Conservation (phyloP, 1,284 basidiomycete species). For the Porogramme epimiltina region DNA sequence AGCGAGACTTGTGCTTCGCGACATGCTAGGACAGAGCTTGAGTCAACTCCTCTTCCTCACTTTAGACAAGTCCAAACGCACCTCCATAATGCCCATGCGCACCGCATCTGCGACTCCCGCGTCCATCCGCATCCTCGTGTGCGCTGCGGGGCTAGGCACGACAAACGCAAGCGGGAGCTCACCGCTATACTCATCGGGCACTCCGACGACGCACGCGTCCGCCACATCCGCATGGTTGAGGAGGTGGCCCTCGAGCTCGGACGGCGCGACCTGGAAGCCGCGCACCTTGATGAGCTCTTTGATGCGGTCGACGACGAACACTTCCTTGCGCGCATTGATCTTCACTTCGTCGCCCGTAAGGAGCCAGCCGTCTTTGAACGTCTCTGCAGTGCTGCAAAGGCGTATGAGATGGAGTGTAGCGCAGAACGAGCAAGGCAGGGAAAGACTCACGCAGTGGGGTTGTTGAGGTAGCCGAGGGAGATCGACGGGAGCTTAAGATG, state of each 20-base stretch:
- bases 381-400: constrained; percentile 52
- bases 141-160: constrained; percentile 28
- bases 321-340: constrained; percentile 55
- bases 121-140: constrained; percentile 3
- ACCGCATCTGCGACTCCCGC: constrained; percentile 4
- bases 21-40: constrained; percentile 24
- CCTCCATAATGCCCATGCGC: constrained; percentile 2
- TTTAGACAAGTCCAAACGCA: background rate
- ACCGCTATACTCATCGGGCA: constrained; percentile 49
- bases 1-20: constrained; percentile 24
- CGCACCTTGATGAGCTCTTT: constrained; percentile 50
- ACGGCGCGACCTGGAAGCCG: constrained; percentile 37
- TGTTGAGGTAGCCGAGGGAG: constrained; percentile 55
- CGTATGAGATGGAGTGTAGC: background rate
- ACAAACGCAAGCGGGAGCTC: constrained; percentile 47
- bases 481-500: constrained; percentile 60
- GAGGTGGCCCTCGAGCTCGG: constrained; percentile 54
- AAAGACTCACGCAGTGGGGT: constrained; percentile 56
- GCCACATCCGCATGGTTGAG: constrained; percentile 68
- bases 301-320: constrained; percentile 69
- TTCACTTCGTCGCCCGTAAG: constrained; percentile 70
- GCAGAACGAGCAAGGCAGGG: background rate
- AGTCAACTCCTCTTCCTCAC: background rate
- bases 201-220: constrained; percentile 61
- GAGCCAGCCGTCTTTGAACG: constrained; percentile 63